Percentiles rank a stretch among this genome's conserved stretches.
Evolutionary conservation across 75 land plant species (phyloP).

Genomic region (Gnetum montanum): DNA sequence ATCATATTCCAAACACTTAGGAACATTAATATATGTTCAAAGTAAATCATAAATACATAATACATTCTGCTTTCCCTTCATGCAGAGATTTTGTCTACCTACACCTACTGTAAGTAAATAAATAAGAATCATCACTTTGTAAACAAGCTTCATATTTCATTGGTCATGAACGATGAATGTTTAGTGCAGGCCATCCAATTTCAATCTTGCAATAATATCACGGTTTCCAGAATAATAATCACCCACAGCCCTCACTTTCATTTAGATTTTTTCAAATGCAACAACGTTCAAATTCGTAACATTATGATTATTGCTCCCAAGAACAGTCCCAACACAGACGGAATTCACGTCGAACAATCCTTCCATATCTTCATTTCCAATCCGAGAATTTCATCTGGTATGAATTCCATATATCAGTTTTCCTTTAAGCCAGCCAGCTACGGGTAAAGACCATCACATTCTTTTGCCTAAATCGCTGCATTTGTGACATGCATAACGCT

Average conservation of each 20-base stretch:
- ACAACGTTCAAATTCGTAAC: constrained; percentile 23
- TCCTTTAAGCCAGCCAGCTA: too few species aligned
- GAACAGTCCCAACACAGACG: constrained; percentile 37
- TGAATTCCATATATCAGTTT: background rate
- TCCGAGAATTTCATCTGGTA: constrained; percentile 24
- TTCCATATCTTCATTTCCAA: constrained; percentile 11
- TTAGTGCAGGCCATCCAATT: constrained; percentile 4
- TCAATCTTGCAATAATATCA: background rate
- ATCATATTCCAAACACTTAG: too few species aligned
- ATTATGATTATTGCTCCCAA: constrained; percentile 20
- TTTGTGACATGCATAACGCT: too few species aligned
- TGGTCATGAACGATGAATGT: too few species aligned
- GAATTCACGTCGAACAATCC: constrained; percentile 20
- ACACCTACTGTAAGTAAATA: background rate
- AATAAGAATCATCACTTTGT: background rate
- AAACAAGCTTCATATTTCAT: background rate
- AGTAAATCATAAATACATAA: too few species aligned
- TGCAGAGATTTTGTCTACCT: background rate
- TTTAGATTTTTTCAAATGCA: constrained; percentile 14
- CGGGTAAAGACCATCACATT: too few species aligned
- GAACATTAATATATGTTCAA: too few species aligned
- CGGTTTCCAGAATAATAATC: background rate
- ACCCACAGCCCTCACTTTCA: background rate
- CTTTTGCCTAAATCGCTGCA: too few species aligned
- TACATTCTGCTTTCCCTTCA: background rate